phyloP scores from a whole-genome alignment of 2,329 filamentous ascomycete species.

The Colletotrichum lupini region DNA sequence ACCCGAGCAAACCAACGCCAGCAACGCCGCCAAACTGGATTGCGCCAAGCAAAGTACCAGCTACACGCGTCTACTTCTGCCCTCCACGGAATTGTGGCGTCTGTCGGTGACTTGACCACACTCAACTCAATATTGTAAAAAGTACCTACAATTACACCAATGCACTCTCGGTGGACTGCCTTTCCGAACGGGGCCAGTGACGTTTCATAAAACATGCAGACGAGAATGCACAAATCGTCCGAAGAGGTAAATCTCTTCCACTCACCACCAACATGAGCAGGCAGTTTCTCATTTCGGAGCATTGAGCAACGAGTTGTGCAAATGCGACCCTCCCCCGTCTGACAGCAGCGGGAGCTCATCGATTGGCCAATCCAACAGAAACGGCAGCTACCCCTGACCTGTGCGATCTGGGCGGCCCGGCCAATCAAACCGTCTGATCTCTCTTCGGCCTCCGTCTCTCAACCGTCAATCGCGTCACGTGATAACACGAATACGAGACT shows the following conservation, averaged over 20 bases:
- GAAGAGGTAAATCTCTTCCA: neutral
- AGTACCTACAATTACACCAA: neutral
- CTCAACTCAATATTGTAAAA: neutral
- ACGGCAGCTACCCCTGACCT: neutral
- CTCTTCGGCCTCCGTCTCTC: neutral
- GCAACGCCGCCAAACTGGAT: neutral
- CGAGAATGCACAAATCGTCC: neutral
- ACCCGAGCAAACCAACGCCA: conserved; percentile 1
- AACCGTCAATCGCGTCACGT: too few species aligned
- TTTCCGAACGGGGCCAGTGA: neutral
- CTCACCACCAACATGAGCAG: neutral
- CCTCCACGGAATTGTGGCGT: neutral
- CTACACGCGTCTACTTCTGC: conserved; percentile 4
- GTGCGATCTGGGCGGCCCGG: neutral
- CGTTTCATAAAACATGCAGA: conserved; percentile 3
- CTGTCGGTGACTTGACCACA: conserved; percentile 13
- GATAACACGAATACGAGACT: conserved; percentile 28
- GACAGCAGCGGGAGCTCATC: neutral
- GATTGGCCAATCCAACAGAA: conserved; percentile 20
- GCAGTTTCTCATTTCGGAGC: neutral
- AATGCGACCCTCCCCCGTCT: neutral
- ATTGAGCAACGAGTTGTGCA: conserved; percentile 11
- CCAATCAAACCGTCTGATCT: conserved; percentile 19
- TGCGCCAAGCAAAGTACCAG: neutral
- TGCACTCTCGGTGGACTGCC: conserved; percentile 4